Conservation (phyloP, 257 asterid species). For the Salvia rosmarinus region DNA sequence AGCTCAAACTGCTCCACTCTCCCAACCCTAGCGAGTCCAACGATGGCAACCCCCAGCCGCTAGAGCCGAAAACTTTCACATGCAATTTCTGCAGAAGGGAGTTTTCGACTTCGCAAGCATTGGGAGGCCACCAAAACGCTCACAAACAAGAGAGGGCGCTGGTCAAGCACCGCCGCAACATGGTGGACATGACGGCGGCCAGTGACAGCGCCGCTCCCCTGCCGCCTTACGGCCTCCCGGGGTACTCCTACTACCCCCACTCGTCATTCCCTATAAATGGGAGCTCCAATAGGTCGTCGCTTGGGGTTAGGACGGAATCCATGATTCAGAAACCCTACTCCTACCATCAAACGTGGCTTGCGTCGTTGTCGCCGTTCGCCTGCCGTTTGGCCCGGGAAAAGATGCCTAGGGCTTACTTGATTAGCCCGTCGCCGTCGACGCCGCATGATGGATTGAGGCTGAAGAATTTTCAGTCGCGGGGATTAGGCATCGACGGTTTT, state of each 20-base stretch:
- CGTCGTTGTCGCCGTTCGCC: constrained; percentile 25
- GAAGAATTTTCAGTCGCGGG: constrained; percentile 33
- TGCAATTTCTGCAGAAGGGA: constrained; percentile 64
- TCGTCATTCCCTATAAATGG: constrained; percentile 36
- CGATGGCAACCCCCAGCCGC: constrained; percentile 29
- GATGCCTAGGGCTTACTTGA: constrained; percentile 33
- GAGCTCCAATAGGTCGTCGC: constrained; percentile 40
- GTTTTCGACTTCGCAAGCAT: constrained; percentile 72
- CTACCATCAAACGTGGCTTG: constrained; percentile 38
- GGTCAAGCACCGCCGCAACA: constrained; percentile 54
- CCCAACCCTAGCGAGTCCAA: constrained; percentile 28
- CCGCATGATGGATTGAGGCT: constrained; percentile 32
- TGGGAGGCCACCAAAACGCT: constrained; percentile 83
- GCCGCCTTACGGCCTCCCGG: constrained; percentile 41
- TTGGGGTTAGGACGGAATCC: constrained; percentile 51
- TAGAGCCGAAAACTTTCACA: constrained; percentile 47
- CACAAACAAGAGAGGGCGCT: constrained; percentile 70
- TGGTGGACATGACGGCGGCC: constrained; percentile 35
- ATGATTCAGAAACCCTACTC: constrained; percentile 50
- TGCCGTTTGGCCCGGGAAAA: constrained; percentile 39
- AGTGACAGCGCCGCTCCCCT: constrained; percentile 23
- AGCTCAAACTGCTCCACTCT: constrained; percentile 48
- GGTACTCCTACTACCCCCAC: constrained; percentile 48
- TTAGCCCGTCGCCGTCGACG: constrained; percentile 36
- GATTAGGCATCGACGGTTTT: constrained; percentile 30